Conservation (phyloP, 73 alveolate species). For the Symbiodinium pilosum region DNA sequence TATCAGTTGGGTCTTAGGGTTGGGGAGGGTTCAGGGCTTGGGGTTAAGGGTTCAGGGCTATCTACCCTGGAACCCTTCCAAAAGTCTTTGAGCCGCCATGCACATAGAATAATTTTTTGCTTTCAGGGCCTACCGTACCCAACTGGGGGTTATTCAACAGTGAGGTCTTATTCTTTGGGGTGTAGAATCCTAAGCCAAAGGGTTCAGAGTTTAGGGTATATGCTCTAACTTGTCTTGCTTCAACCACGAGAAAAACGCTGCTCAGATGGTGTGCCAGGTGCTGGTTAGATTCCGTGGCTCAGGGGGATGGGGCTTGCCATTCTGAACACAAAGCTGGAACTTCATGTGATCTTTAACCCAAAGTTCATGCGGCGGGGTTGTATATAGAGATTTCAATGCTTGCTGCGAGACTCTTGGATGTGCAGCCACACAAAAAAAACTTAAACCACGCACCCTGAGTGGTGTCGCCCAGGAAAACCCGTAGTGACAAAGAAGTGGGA, state of each 20-base stretch:
- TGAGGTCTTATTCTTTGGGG: background rate
- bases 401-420: no score
- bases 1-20: background rate
- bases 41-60: background rate
- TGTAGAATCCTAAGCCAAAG: background rate
- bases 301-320: no score
- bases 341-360: no score
- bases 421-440: background rate
- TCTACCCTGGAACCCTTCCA: no score
- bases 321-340: no score
- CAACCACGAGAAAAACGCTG: background rate
- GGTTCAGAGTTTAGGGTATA: background rate
- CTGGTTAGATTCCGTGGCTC: no score
- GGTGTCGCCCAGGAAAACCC: background rate
- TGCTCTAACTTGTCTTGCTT: background rate
- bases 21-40: background rate
- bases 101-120: background rate
- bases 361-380: no score
- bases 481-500: constrained; percentile 85
- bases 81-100: no score
- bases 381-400: no score
- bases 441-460: background rate
- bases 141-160: background rate
- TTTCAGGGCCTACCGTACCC: background rate
- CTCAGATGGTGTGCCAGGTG: no score